These are phyloP conservation scores for Cornus controversa DNA, from an alignment of 148 eudicot genomes.

Conservation along the genomic window DNA sequence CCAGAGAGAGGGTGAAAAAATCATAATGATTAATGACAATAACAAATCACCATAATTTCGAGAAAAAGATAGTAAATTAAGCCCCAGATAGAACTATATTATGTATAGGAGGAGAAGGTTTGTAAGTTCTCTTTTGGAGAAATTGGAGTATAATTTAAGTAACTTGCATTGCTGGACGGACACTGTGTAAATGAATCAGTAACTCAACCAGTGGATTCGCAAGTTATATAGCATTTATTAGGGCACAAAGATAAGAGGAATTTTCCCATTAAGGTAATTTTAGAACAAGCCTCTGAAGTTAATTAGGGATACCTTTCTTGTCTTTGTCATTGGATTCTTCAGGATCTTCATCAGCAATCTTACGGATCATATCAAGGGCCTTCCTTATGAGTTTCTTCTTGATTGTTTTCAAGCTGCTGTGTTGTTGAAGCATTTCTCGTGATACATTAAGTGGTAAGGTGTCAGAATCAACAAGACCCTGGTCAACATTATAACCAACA, in stretches of 20 bases:
- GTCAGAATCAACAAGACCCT: slow-evolving; percentile 99
- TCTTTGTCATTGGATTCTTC: slow-evolving; percentile 78
- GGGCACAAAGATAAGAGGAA: neutral
- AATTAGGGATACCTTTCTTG: slow-evolving; percentile 61
- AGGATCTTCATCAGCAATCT: slow-evolving; percentile 95
- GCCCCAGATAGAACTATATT: neutral
- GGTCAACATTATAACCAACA: slow-evolving; percentile 18
- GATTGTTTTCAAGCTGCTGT: slow-evolving; percentile 96
- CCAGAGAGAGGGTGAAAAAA: neutral
- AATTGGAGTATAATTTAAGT: neutral
- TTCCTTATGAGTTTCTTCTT: slow-evolving; percentile 94
- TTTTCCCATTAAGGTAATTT: neutral
- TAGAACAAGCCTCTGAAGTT: neutral
- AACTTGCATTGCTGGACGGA: neutral
- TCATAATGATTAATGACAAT: neutral
- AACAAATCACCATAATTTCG: neutral
- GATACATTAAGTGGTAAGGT: slow-evolving; percentile 96
- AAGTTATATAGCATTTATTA: neutral
- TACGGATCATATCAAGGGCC: slow-evolving; percentile 99
- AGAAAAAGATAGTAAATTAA: neutral
- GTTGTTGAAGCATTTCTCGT: slow-evolving; percentile 99
- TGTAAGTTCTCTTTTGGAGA: neutral
- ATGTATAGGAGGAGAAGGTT: neutral
- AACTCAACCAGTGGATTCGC: neutral
- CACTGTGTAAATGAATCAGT: neutral